Evolutionary conservation across 176 grass and related monocot genomes (phyloP).

Genomic region (Musa troglodytarum): DNA sequence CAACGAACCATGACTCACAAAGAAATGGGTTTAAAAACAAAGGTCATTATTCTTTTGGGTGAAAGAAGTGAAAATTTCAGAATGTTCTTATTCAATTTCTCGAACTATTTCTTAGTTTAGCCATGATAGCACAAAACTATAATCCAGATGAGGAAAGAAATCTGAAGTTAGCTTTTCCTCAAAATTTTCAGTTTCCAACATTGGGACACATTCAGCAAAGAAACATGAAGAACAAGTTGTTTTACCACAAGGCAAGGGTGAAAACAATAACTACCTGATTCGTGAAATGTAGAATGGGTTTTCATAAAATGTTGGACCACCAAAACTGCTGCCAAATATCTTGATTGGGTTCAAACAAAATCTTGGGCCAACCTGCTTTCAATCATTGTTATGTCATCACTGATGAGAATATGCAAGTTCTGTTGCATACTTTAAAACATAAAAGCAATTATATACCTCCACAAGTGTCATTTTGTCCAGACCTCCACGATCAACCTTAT

Average conservation of each 20-base stretch:
- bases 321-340: constrained; percentile 95
- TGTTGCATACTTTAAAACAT: background rate
- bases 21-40: no score
- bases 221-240: no score
- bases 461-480: constrained; percentile 87
- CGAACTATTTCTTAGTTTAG: no score
- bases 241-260: background rate
- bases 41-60: no score
- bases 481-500: constrained; percentile 88
- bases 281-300: constrained; percentile 84
- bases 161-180: no score
- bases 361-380: constrained; percentile 80
- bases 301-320: constrained; percentile 82
- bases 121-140: no score
- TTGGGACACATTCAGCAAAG: no score
- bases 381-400: background rate
- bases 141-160: no score
- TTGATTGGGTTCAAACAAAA: constrained; percentile 99
- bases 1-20: no score
- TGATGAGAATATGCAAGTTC: background rate
- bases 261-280: constrained; percentile 54
- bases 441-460: constrained; percentile 48
- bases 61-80: no score
- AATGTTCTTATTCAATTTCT: no score
- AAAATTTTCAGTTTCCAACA: no score